Base-by-base conservation (phyloP, 129 eudicot genomes). In the Ambrosia trifida region DNA sequence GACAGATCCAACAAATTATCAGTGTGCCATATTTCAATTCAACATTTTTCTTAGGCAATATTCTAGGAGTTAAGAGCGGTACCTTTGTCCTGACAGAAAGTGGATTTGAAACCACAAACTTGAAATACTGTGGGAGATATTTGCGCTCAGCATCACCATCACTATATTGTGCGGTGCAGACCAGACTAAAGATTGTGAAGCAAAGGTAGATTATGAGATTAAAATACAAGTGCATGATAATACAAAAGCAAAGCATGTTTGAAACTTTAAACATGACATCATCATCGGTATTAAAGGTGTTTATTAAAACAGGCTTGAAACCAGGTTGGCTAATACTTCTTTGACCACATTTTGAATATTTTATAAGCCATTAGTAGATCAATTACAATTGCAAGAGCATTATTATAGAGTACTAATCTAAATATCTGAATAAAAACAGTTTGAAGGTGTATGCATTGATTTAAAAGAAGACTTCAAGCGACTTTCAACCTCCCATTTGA, bases 41-140 rank as follows among this genome's bases (percentile, higher is more conserved):
- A 61, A 64, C 56, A 61, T 5, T 51, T 51, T 70, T 31, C 54
- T 13, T 75, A 58, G 47, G 56, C 64, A 20, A 69, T 57, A 66
- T 38, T 14, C 13, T 68, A 59, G 41, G 13, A 40, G 60, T 47
- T 43, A 30, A 51, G 46, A 50, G 58, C 14, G 19, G 20, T 89
- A 90, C 98, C 98, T 89, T 94, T 51, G 98, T 94, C 80, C 93
- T 86, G 58, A 94, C 98, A 65, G 98, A 94, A 85, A 94, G 96
- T 31, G 98, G 98, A 82, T 94, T 94, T 38, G 98, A 91, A 76
- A 94, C 98, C 18, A 82, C 83, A 74, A 94, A 94, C 73, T 94
- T 94, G 87, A 89, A 94, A 82, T 85, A 94, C 65, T 89, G 98
- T 8, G 98, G 98, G 53, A 94, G 97, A 86, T 94, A 90, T 82